phyloP scores from a whole-genome alignment of 2,329 filamentous ascomycete species.

The Lanzia echinophila region DNA sequence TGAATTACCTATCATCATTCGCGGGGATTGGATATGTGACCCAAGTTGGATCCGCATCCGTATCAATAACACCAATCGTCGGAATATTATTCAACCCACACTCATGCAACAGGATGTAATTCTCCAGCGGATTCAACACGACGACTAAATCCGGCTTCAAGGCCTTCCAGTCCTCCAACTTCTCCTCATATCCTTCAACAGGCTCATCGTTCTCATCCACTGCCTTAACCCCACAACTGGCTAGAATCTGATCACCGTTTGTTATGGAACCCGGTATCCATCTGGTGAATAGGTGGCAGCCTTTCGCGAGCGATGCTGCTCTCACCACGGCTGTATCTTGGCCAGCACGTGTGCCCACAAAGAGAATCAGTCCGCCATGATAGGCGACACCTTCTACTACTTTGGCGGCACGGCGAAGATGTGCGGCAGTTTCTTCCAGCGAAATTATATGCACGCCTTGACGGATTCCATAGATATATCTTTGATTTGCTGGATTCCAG shows the following conservation, averaged over 20 bases:
- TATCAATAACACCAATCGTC: conserved; percentile 92
- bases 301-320: conserved; percentile 69
- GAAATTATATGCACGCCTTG: conserved; percentile 89
- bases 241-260: conserved; percentile 86
- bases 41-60: conserved; percentile 84
- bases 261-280: conserved; percentile 92
- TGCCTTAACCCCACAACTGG: conserved; percentile 60
- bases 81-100: conserved; percentile 83
- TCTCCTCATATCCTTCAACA: conserved; percentile 56
- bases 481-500: conserved; percentile 91
- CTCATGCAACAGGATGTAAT: conserved; percentile 84
- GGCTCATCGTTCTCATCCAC: conserved; percentile 67
- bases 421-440: conserved; percentile 79
- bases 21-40: conserved; percentile 95
- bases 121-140: conserved; percentile 87
- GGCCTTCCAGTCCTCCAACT: conserved; percentile 55
- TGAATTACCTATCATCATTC: conserved; percentile 78
- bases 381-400: conserved; percentile 83
- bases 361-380: conserved; percentile 77
- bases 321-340: conserved; percentile 76
- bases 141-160: conserved; percentile 86
- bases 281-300: conserved; percentile 83
- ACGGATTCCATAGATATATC: conserved; percentile 88
- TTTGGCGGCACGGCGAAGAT: conserved; percentile 87
- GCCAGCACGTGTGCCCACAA: conserved; percentile 79